Conservation (phyloP, 768 basidiomycete genomes). For the Mycena albidolilacea region DNA sequence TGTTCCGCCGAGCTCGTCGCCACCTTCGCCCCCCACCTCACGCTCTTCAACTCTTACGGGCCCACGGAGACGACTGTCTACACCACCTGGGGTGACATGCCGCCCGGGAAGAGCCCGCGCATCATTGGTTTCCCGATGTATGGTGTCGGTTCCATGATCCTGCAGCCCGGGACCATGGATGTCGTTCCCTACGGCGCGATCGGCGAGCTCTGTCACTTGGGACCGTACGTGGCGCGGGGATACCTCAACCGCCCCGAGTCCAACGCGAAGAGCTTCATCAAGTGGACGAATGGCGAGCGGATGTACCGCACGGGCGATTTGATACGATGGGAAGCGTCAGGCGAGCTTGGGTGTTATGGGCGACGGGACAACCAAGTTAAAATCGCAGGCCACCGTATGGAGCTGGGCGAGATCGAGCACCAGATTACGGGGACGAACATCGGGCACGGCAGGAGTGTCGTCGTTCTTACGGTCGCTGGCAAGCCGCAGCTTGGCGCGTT, state of each 20-base stretch:
- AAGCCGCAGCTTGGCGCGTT: conserved; percentile 20
- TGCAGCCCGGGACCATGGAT: conserved; percentile 8
- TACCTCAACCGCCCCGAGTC: conserved; percentile 16
- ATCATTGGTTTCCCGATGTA: conserved; percentile 11
- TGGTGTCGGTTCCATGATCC: conserved; percentile 6
- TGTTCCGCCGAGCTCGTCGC: conserved; percentile 13
- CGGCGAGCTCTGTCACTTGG: conserved; percentile 7
- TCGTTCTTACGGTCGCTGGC: conserved; percentile 7
- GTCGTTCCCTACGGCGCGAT: conserved; percentile 5
- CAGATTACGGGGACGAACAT: neutral
- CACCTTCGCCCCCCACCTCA: conserved; percentile 9
- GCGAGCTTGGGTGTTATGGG: conserved; percentile 82
- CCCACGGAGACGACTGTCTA: conserved; percentile 9
- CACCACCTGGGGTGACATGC: conserved; percentile 7
- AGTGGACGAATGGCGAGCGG: conserved; percentile 60
- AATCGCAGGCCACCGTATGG: conserved; percentile 87
- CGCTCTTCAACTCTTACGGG: conserved; percentile 6
- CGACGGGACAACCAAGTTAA: conserved; percentile 88
- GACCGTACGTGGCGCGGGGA: conserved; percentile 12
- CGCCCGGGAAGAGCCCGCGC: conserved; percentile 4
- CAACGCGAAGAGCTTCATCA: conserved; percentile 19
- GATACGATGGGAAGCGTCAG: conserved; percentile 80
- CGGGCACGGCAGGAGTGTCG: conserved; percentile 12
- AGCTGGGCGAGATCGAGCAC: conserved; percentile 81
- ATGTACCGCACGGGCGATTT: conserved; percentile 87